phyloP scores from a whole-genome alignment of 108 stramenopile species.

The Cyclotella atomus region DNA sequence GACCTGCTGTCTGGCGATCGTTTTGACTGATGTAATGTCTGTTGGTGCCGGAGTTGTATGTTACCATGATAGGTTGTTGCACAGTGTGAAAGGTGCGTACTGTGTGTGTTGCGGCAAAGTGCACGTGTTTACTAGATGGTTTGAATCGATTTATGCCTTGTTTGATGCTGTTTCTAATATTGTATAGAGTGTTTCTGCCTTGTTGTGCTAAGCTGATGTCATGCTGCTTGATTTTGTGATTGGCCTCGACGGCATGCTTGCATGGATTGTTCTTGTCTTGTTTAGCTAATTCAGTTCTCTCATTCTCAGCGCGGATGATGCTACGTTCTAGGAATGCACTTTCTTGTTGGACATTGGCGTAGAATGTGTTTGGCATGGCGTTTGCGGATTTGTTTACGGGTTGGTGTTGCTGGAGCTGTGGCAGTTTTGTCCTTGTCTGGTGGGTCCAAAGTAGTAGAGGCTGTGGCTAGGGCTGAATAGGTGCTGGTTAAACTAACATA shows the following conservation, averaged over 20 bases:
- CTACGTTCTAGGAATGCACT: constrained; percentile 7
- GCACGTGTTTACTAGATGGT: neutral
- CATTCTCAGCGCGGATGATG: constrained; percentile 5
- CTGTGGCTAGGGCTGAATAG: neutral
- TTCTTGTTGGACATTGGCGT: neutral
- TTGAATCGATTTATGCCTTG: neutral
- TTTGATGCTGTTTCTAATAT: neutral
- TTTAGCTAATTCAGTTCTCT: constrained; percentile 7
- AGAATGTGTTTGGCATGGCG: neutral
- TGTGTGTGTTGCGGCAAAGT: neutral
- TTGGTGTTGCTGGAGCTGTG: neutral
- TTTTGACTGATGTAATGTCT: constrained; percentile 20
- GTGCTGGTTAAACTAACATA: neutral
- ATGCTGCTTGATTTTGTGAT: constrained; percentile 1
- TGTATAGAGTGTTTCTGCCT: neutral
- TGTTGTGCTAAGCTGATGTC: neutral
- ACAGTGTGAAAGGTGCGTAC: neutral
- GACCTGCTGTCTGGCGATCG: constrained; percentile 11
- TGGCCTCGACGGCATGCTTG: neutral
- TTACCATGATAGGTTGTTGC: neutral
- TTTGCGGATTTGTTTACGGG: neutral
- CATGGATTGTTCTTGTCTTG: neutral
- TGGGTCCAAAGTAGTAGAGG: neutral
- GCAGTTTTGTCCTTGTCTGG: neutral
- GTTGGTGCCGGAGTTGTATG: constrained; percentile 21